Evolutionary conservation across 2,329 filamentous ascomycete species (phyloP).

Genomic region (Coleophoma crateriformis): DNA sequence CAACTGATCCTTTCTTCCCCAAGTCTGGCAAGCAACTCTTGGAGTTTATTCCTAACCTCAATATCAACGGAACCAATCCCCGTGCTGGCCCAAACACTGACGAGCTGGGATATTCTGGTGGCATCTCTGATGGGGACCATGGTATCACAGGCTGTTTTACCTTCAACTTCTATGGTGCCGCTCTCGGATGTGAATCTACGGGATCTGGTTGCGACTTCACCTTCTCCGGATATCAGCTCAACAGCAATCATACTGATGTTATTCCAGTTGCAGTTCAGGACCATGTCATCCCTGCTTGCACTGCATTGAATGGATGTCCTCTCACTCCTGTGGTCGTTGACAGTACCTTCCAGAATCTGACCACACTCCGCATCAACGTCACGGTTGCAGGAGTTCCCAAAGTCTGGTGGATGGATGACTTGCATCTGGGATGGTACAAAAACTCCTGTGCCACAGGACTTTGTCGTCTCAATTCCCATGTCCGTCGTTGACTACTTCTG

Average conservation of each 20-base stretch:
- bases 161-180: conserved; percentile 28
- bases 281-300: conserved; percentile 24
- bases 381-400: conserved; percentile 30
- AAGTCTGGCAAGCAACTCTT: conserved; percentile 23
- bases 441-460: conserved; percentile 31
- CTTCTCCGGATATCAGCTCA: conserved; percentile 28
- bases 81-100: conserved; percentile 14
- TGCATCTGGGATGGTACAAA: conserved; percentile 37
- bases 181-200: conserved; percentile 32
- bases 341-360: conserved; percentile 26
- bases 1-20: conserved; percentile 23
- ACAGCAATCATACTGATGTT: conserved; percentile 9
- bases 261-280: conserved; percentile 18
- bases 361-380: conserved; percentile 33
- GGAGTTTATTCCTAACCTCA: conserved; percentile 25
- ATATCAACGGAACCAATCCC: conserved; percentile 8
- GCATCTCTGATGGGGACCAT: conserved; percentile 20
- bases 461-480: conserved; percentile 26
- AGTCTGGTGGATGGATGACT: conserved; percentile 42
- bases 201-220: conserved; percentile 29
- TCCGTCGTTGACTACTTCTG: neutral
- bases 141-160: conserved; percentile 27
- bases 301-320: conserved; percentile 21
- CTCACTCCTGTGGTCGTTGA: conserved; percentile 23
- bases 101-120: conserved; percentile 21